Percentiles rank a stretch among this genome's conserved stretches.
Conservation (phyloP, 176 grass and related monocot genomes). For the Triticum turgidum region DNA sequence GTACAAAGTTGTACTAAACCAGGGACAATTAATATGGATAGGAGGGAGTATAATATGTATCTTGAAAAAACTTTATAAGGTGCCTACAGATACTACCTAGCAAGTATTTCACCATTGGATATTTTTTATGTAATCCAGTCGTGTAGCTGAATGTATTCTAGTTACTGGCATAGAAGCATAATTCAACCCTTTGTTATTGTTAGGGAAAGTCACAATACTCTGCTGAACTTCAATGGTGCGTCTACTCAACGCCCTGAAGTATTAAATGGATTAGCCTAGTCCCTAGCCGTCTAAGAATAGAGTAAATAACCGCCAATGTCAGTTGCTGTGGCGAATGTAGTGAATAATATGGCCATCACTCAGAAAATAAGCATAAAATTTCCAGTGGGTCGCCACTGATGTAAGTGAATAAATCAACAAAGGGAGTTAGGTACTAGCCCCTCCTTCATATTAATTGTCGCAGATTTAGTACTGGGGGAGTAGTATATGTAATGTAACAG, state of each 20-base stretch:
- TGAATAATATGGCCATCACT: not conserved
- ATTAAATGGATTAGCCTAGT: not conserved
- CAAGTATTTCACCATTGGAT: not conserved
- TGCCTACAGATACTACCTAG: not conserved
- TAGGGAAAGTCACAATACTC: not conserved
- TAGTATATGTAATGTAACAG: slow-evolving; percentile 13
- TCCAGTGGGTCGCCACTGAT: not conserved
- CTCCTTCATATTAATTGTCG: no score
- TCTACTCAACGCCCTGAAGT: not conserved
- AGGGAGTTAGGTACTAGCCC: not conserved
- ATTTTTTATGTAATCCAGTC: not conserved
- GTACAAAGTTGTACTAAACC: not conserved
- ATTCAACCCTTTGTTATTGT: not conserved
- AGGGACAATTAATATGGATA: no score
- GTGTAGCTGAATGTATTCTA: not conserved
- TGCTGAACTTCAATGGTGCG: not conserved
- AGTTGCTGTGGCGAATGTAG: not conserved
- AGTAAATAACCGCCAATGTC: not conserved
- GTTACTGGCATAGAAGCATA: not conserved
- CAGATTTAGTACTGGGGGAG: no score
- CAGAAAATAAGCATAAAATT: not conserved
- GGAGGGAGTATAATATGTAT: not conserved
- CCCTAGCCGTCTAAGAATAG: not conserved
- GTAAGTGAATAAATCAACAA: not conserved
- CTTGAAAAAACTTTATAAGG: not conserved